A percentile compares a stretch with the other conserved stretches of the same genome.
phyloP scores from a whole-genome alignment of 176 grass and related monocot species.

The Otatea glauca region DNA sequence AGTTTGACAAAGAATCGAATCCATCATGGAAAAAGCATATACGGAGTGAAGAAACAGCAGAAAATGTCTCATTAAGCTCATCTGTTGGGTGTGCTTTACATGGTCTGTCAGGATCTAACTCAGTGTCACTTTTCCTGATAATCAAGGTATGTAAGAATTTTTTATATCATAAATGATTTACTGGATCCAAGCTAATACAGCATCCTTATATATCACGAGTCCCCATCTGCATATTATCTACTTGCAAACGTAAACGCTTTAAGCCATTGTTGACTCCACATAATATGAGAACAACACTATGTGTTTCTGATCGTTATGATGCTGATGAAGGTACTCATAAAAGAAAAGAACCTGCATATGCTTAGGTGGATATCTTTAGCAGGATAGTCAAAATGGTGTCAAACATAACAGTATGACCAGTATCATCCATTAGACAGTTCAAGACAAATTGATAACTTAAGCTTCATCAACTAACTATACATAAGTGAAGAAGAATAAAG shows the following conservation, averaged over 20 bases:
- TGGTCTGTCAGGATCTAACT: slow-evolving; percentile 68
- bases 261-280: neutral
- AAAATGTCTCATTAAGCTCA: slow-evolving; percentile 66
- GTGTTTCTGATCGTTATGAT: slow-evolving; percentile 6
- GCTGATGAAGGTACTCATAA: neutral
- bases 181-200: slow-evolving; percentile 8
- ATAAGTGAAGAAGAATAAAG: neutral
- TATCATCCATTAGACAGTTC: slow-evolving; percentile 1
- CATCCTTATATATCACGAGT: neutral
- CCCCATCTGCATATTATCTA: neutral
- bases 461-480: slow-evolving; percentile 15
- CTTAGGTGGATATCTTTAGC: slow-evolving; percentile 22
- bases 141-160: slow-evolving; percentile 67
- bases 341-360: neutral
- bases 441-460: slow-evolving; percentile 18
- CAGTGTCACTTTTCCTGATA: slow-evolving; percentile 93
- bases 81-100: slow-evolving; percentile 73
- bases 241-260: neutral
- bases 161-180: neutral
- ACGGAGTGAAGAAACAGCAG: slow-evolving; percentile 62
- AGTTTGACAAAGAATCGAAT: slow-evolving; percentile 85
- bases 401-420: slow-evolving; percentile 19
- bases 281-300: slow-evolving; percentile 7
- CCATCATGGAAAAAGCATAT: slow-evolving; percentile 98
- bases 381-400: slow-evolving; percentile 8